phyloP scores from a whole-genome alignment of 2,329 filamentous ascomycete species.

The Cytospora piceae region DNA sequence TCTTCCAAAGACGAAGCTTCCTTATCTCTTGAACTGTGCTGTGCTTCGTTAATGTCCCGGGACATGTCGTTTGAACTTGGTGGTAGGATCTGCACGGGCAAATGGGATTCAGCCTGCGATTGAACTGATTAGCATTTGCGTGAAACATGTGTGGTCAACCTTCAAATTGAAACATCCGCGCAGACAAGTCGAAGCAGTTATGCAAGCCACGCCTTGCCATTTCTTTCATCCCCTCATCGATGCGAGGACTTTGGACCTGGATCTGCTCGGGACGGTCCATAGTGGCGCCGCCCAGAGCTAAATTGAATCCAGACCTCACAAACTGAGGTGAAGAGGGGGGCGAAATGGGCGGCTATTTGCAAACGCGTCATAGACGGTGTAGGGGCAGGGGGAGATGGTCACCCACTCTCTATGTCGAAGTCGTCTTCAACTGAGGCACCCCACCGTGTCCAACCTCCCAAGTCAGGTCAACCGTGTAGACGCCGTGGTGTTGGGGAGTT shows the following conservation, averaged over 20 bases:
- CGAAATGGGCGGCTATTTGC: not conserved
- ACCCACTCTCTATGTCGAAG: constrained; percentile 26
- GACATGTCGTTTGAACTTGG: constrained; percentile 36
- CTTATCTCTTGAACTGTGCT: constrained; percentile 50
- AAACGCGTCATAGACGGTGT: not conserved
- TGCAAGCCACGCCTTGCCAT: not conserved
- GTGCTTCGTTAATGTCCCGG: constrained; percentile 40
- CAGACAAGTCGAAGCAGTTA: not conserved
- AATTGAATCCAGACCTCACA: not conserved
- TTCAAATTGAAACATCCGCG: not conserved
- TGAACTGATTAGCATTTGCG: constrained; percentile 25
- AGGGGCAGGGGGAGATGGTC: not conserved
- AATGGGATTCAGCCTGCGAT: constrained; percentile 25
- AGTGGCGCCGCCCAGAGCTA: not conserved
- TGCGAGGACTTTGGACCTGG: constrained; percentile 12
- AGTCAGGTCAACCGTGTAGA: constrained; percentile 14
- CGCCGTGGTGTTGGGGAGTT: constrained; percentile 13
- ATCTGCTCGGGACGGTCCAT: not conserved
- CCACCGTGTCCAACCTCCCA: constrained; percentile 14
- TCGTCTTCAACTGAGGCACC: constrained; percentile 21
- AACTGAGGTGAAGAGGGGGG: not conserved
- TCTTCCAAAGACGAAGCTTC: constrained; percentile 48
- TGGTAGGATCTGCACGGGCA: constrained; percentile 27
- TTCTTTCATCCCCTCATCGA: not conserved
- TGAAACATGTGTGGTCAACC: constrained; percentile 7